phyloP scores from a whole-genome alignment of 176 grass and related monocot species.

The Hsuehochloa calcarea region DNA sequence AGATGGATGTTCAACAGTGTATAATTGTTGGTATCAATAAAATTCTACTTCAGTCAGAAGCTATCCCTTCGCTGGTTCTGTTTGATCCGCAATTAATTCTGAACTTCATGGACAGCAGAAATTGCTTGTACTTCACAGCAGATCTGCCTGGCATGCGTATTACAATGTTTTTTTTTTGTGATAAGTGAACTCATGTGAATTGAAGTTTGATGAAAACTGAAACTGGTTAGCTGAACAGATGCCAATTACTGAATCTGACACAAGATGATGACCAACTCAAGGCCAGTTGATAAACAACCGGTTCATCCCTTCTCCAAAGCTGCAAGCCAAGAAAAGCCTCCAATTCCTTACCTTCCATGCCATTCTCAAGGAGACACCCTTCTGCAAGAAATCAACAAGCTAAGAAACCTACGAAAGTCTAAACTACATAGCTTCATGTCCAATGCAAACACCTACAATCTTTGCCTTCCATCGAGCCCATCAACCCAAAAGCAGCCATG shows the following conservation, averaged over 20 bases:
- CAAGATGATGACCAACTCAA: neutral
- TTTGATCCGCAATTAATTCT: neutral
- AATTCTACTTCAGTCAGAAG: neutral
- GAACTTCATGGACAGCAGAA: neutral
- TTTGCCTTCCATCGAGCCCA: neutral
- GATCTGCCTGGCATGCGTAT: neutral
- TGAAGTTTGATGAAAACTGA: conserved; percentile 3
- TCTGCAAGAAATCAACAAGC: conserved; percentile 7
- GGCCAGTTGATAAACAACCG: neutral
- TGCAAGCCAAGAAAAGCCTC: conserved; percentile 47
- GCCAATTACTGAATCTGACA: conserved; percentile 15
- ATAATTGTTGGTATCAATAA: neutral
- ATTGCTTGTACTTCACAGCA: conserved; percentile 4
- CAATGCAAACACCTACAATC: neutral
- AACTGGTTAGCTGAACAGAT: neutral
- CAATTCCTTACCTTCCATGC: conserved; percentile 40
- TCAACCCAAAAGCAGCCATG: conserved; percentile 23
- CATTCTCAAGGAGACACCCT: neutral
- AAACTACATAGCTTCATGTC: conserved; percentile 12
- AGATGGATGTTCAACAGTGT: neutral
- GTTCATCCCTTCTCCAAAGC: conserved; percentile 38
- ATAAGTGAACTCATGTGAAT: neutral
- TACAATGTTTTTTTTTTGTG: neutral
- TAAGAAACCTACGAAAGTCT: conserved; percentile 13
- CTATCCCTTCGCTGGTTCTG: neutral